Percentiles rank a stretch among this genome's conserved stretches.
Evolutionary conservation across 2,329 filamentous ascomycete genomes (phyloP).

Genomic region (Fusarium sarcochroum): DNA sequence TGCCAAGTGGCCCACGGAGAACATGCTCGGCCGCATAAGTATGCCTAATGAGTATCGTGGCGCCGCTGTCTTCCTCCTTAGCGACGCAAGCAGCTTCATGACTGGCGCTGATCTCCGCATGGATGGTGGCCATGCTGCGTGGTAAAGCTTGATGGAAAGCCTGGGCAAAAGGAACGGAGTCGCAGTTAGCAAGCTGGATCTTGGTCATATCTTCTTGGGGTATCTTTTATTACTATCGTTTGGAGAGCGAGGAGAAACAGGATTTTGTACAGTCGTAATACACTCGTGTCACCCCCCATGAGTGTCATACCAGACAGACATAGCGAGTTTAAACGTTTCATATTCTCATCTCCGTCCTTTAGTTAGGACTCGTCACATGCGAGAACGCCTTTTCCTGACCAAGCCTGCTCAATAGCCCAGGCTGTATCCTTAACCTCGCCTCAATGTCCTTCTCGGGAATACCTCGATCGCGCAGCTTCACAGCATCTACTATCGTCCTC

Average conservation of each 20-base stretch:
- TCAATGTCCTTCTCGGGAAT: constrained; percentile 60
- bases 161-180: constrained; percentile 1
- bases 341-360: constrained; percentile 9
- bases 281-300: constrained; percentile 13
- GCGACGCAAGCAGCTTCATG: constrained; percentile 80
- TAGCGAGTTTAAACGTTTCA: constrained; percentile 3
- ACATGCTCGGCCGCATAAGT: constrained; percentile 83
- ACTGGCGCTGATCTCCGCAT: constrained; percentile 79
- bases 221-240: constrained; percentile 28
- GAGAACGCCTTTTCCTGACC: constrained; percentile 59
- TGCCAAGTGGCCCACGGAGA: constrained; percentile 82
- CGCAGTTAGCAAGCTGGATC: constrained; percentile 7
- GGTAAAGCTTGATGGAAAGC: constrained; percentile 56
- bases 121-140: constrained; percentile 77
- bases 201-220: constrained; percentile 22
- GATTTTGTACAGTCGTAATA: constrained; percentile 34
- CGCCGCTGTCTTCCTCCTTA: constrained; percentile 79
- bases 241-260: constrained; percentile 34
- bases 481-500: constrained; percentile 61
- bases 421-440: constrained; percentile 59
- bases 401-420: constrained; percentile 61
- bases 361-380: constrained; percentile 51
- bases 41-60: constrained; percentile 78
- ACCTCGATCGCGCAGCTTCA: constrained; percentile 61
- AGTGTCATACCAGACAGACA: constrained; percentile 12